phyloP scores from a whole-genome alignment of 805 yeast species.

The Wickerhamomyces chambardii region DNA sequence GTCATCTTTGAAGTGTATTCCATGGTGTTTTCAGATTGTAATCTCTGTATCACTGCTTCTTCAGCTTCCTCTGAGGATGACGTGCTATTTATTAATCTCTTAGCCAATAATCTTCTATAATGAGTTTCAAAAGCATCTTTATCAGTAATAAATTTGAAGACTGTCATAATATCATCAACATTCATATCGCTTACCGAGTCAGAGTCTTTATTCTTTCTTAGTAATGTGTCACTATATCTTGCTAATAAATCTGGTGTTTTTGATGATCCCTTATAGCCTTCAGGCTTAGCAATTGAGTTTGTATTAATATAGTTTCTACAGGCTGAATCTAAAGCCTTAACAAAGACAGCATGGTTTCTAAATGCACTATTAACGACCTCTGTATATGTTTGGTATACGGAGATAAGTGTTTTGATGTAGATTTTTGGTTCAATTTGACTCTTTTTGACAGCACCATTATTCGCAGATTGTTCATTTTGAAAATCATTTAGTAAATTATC shows the following conservation, averaged over 20 bases:
- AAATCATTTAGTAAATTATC: slow-evolving; percentile 39
- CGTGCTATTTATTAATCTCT: slow-evolving; percentile 79
- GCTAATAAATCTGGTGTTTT: slow-evolving; percentile 91
- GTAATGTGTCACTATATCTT: slow-evolving; percentile 74
- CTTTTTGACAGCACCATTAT: slow-evolving; percentile 22
- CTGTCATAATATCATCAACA: slow-evolving; percentile 76
- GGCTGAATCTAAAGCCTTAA: slow-evolving; percentile 83
- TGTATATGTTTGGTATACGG: slow-evolving; percentile 60
- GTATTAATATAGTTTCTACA: slow-evolving; percentile 77
- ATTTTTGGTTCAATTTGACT: slow-evolving; percentile 55
- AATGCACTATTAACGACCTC: slow-evolving; percentile 60
- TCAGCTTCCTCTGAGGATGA: slow-evolving; percentile 78
- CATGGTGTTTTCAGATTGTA: slow-evolving; percentile 82
- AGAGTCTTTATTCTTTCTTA: slow-evolving; percentile 63
- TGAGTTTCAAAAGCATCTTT: slow-evolving; percentile 93
- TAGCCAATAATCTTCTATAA: slow-evolving; percentile 83
- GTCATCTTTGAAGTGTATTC: slow-evolving; percentile 93
- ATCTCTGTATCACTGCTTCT: slow-evolving; percentile 72
- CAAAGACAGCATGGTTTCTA: slow-evolving; percentile 66
- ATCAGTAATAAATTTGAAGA: slow-evolving; percentile 84
- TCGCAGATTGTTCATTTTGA: slow-evolving; percentile 8
- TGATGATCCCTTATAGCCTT: slow-evolving; percentile 33
- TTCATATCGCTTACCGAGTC: slow-evolving; percentile 66
- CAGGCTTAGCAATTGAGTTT: slow-evolving; percentile 65
- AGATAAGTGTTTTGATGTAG: slow-evolving; percentile 71